Evolutionary conservation across 2,329 filamentous ascomycete genomes (phyloP).

Genomic region (Pseudogymnoascus sp.): DNA sequence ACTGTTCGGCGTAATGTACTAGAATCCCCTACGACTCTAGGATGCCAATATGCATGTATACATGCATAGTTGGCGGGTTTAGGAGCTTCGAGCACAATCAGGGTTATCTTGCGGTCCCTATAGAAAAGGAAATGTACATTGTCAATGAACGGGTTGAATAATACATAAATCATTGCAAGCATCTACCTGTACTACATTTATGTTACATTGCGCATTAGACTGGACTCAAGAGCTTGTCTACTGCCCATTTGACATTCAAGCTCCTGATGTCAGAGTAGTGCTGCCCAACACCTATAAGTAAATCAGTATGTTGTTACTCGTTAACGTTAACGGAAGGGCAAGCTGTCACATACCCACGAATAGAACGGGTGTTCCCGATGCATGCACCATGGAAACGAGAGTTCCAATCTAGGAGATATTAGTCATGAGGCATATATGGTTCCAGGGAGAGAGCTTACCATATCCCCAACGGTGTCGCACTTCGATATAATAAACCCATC

Average conservation of each 20-base stretch:
- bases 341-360: slow-evolving; percentile 58
- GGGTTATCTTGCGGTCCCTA: neutral
- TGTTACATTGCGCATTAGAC: neutral
- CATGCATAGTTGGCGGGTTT: neutral
- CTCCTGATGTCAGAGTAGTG: slow-evolving; percentile 62
- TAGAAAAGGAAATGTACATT: neutral
- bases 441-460: slow-evolving; percentile 55
- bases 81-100: neutral
- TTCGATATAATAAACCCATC: slow-evolving; percentile 99
- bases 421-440: slow-evolving; percentile 5
- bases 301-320: neutral
- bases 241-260: slow-evolving; percentile 63
- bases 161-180: slow-evolving; percentile 4
- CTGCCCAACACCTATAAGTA: slow-evolving; percentile 46
- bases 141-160: neutral
- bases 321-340: neutral
- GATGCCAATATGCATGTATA: neutral
- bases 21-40: neutral
- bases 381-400: slow-evolving; percentile 93
- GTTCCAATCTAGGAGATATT: slow-evolving; percentile 44
- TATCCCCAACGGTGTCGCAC: slow-evolving; percentile 98
- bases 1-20: neutral
- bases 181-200: neutral
- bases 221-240: slow-evolving; percentile 51
- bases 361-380: slow-evolving; percentile 89